Base-by-base conservation (phyloP, 208 protist species). In the Tritrichomonas foetus region DNA sequence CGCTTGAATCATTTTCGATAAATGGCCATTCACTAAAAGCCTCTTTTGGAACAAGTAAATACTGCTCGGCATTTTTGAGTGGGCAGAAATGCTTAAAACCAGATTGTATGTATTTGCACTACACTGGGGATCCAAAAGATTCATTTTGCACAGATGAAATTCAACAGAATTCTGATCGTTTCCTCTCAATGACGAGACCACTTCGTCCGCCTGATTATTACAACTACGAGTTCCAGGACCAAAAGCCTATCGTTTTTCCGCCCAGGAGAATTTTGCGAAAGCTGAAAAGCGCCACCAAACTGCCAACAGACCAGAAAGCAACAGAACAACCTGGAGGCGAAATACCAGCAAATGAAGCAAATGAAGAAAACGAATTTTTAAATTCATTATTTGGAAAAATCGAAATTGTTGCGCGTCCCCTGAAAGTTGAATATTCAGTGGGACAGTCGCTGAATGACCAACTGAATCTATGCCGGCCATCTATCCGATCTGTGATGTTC, bases 101-200 rank as follows among this genome's bases (percentile, higher is more conserved):
- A 27, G 97, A 97, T 74, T 98, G 97, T 94, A 97, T 97, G 96
- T 98, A 97, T 93, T 94, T 98, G 0, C 97, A 98, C 92, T 95
- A 98, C 27, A 61, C 96, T 25, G 95, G 89, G 0, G 92, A 95
- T 69, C 95, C 96, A 53, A 94, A 93, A 20, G 96, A 95, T 66
- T 96, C 93, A 36, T 97, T 96, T 93, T 95, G 96, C 22, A 97
- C 97, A 95, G 96, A 97, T 53, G 97, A 98, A 82, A 89, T 89
- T 89, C 78, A 89, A 57, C 25, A 33, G 39, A 89, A 89, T 89
- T 89, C 78, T 20, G n/a, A 44, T 9, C 27, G 78, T 57, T 89
- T 89, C 39, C 33, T 47, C 33, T 25, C 33, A 3, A 57, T 27
- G 30, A 89, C 78, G 9, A 41, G 78, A 11, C 78, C 78, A 57